Conservation (phyloP, 2,329 filamentous ascomycete genomes). For the Balansia obtecta region DNA sequence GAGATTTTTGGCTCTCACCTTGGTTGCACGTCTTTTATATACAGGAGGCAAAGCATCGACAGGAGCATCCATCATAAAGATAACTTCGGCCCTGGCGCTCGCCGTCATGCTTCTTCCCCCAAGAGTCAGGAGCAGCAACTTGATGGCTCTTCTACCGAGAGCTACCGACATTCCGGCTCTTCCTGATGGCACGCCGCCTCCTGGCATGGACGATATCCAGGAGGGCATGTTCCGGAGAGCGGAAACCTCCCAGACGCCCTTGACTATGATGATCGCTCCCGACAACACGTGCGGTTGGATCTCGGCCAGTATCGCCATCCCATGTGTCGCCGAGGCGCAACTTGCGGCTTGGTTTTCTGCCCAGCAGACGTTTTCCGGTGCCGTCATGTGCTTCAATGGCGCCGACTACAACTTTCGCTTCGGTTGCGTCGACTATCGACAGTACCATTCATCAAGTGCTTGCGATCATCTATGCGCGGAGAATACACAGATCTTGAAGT, state of each 20-base stretch:
- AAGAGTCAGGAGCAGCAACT: slow-evolving; percentile 17
- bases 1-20: neutral
- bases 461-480: slow-evolving; percentile 29
- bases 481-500: slow-evolving; percentile 32
- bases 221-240: neutral
- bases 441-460: slow-evolving; percentile 20
- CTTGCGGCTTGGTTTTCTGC: slow-evolving; percentile 29
- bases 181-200: slow-evolving; percentile 25
- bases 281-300: slow-evolving; percentile 41
- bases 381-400: slow-evolving; percentile 29
- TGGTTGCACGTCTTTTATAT: neutral
- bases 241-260: slow-evolving; percentile 1
- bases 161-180: slow-evolving; percentile 23
- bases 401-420: slow-evolving; percentile 21
- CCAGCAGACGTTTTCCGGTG: slow-evolving; percentile 17
- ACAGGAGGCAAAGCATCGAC: neutral
- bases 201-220: slow-evolving; percentile 20
- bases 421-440: slow-evolving; percentile 26
- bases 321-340: slow-evolving; percentile 23
- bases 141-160: slow-evolving; percentile 14
- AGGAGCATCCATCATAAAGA: slow-evolving; percentile 12
- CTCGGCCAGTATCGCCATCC: slow-evolving; percentile 24
- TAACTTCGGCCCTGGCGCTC: slow-evolving; percentile 16
- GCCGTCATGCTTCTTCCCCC: neutral
- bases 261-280: slow-evolving; percentile 25